phyloP scores from a whole-genome alignment of 768 basidiomycete genomes.

The Lanmaoa rubissima region DNA sequence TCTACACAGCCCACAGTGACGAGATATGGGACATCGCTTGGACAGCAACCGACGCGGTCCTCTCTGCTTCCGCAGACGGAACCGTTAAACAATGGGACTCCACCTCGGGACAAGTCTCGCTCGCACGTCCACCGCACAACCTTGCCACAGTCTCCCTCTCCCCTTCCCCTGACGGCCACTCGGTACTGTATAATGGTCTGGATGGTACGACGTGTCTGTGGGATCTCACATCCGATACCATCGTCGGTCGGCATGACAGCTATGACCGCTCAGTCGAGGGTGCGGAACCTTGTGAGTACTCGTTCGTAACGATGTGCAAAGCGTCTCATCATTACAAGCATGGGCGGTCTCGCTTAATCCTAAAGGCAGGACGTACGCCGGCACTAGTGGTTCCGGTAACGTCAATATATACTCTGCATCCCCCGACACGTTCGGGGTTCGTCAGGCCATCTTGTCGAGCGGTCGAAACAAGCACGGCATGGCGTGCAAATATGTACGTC shows the following conservation, averaged over 20 bases:
- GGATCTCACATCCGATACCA: constrained; percentile 62
- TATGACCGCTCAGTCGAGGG: constrained; percentile 55
- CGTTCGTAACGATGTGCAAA: neutral
- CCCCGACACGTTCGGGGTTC: constrained; percentile 62
- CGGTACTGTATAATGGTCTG: constrained; percentile 75
- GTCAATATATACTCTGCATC: constrained; percentile 71
- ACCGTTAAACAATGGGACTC: constrained; percentile 72
- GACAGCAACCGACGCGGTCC: constrained; percentile 60
- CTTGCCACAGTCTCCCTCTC: constrained; percentile 85
- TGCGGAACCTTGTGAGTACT: constrained; percentile 65
- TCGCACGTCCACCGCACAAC: constrained; percentile 68
- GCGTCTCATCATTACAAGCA: constrained; percentile 40
- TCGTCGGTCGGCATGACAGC: constrained; percentile 70
- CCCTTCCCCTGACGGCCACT: constrained; percentile 59
- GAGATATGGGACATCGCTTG: constrained; percentile 78
- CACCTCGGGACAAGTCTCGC: constrained; percentile 58
- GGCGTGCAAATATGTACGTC: constrained; percentile 64
- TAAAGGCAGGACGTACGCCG: constrained; percentile 66
- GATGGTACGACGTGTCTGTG: constrained; percentile 81
- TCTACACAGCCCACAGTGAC: constrained; percentile 64
- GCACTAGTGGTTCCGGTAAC: constrained; percentile 70
- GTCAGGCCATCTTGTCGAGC: constrained; percentile 55
- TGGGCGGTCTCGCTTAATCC: constrained; percentile 87
- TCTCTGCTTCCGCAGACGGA: constrained; percentile 80
- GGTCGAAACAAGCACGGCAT: constrained; percentile 79